Conservation (phyloP, 1,139 yeast species). For the Nakaseomyces glabratus region DNA sequence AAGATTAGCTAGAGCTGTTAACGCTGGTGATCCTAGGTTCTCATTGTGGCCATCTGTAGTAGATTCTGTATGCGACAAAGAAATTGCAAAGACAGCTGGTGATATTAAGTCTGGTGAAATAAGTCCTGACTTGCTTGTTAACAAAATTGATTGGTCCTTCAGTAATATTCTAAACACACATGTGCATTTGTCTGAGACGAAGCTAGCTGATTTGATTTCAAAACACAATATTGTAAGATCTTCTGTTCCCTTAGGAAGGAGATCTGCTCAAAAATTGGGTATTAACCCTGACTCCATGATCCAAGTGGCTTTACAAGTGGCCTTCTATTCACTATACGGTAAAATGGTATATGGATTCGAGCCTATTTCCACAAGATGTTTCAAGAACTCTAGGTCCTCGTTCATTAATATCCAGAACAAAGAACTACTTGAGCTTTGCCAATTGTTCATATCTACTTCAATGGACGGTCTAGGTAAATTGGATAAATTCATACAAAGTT, state of each 20-base stretch:
- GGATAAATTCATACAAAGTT: slow-evolving; percentile 40
- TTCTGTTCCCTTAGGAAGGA: slow-evolving; percentile 36
- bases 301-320: slow-evolving; percentile 59
- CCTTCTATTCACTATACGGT: slow-evolving; percentile 68
- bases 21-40: slow-evolving; percentile 51
- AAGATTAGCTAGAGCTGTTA: slow-evolving; percentile 61
- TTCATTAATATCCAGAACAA: slow-evolving; percentile 57
- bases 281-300: slow-evolving; percentile 58
- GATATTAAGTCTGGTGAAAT: slow-evolving; percentile 25
- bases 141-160: slow-evolving; percentile 41
- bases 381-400: slow-evolving; percentile 60
- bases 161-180: slow-evolving; percentile 41
- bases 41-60: slow-evolving; percentile 46
- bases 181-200: slow-evolving; percentile 60
- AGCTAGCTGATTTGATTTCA: slow-evolving; percentile 64
- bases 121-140: slow-evolving; percentile 31
- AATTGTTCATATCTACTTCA: slow-evolving; percentile 49
- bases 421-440: slow-evolving; percentile 45
- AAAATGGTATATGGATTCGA: slow-evolving; percentile 58
- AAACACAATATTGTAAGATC: slow-evolving; percentile 54
- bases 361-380: slow-evolving; percentile 64
- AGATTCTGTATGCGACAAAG: slow-evolving; percentile 31
- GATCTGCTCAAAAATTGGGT: slow-evolving; percentile 44
- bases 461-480: slow-evolving; percentile 25
- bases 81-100: slow-evolving; percentile 11